A percentile compares a stretch with the other conserved stretches of the same genome.
phyloP scores from a whole-genome alignment of 202 grass and related monocot genomes.

The Zizania palustris region DNA sequence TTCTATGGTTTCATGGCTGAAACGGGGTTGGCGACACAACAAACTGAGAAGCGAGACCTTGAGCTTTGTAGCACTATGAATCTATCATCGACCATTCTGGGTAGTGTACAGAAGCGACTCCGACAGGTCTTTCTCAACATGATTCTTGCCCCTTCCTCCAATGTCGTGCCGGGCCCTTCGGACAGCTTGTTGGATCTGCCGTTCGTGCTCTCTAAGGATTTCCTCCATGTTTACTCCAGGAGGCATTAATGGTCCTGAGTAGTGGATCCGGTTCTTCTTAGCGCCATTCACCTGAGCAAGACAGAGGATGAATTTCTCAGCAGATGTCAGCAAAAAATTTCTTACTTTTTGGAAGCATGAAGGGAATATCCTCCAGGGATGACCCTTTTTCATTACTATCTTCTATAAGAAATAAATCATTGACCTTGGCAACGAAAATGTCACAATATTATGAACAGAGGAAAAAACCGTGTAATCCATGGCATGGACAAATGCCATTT shows the following conservation, averaged over 20 bases:
- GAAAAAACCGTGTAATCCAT: background rate
- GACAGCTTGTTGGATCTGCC: conserved; percentile 89
- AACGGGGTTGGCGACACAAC: background rate
- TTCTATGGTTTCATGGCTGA: conserved; percentile 17
- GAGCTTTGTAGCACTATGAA: conserved; percentile 43
- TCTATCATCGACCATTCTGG: conserved; percentile 65
- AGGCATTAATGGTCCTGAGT: conserved; percentile 95
- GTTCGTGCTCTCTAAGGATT: conserved; percentile 91
- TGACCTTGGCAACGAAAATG: background rate
- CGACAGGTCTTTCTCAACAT: conserved; percentile 61
- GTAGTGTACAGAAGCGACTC: conserved; percentile 63
- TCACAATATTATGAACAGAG: background rate
- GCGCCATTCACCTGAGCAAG: conserved; percentile 65
- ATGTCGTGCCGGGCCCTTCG: conserved; percentile 79
- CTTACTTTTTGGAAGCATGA: background rate
- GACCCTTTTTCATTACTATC: background rate
- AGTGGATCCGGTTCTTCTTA: conserved; percentile 97
- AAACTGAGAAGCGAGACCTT: background rate
- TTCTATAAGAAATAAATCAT: background rate
- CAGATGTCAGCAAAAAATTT: conserved; percentile 30
- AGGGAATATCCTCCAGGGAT: background rate
- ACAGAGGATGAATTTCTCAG: conserved; percentile 12
- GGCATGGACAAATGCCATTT: background rate
- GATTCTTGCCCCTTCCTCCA: conserved; percentile 63
- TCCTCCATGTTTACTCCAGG: conserved; percentile 95